Evolutionary conservation across 495 filamentous ascomycete species (phyloP).

Genomic region (Aspergillus cristatus): DNA sequence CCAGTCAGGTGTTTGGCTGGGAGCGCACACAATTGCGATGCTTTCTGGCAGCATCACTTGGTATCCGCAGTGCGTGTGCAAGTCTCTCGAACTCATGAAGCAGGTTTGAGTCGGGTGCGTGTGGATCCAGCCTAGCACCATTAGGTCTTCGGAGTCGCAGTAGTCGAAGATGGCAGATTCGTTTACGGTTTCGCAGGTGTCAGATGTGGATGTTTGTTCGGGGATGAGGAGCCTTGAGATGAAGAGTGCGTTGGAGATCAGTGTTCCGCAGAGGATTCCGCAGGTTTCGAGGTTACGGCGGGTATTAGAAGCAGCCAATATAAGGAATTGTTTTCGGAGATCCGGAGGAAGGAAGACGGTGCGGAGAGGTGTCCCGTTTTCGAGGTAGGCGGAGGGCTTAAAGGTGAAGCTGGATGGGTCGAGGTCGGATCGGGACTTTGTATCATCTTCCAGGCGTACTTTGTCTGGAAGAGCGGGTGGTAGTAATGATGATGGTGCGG

Average conservation of each 20-base stretch:
- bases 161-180: conserved; percentile 78
- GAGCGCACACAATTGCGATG: conserved; percentile 94
- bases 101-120: conserved; percentile 95
- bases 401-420: conserved; percentile 60
- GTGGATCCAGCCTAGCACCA: conserved; percentile 96
- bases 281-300: conserved; percentile 80
- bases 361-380: conserved; percentile 77
- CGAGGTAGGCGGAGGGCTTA: conserved; percentile 75
- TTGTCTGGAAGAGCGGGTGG: conserved; percentile 20
- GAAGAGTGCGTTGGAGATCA: conserved; percentile 89
- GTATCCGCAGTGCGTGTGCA: conserved; percentile 89
- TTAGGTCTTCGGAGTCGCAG: conserved; percentile 72
- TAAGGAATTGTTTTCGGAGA: conserved; percentile 64
- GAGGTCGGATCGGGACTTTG: conserved; percentile 19
- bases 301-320: conserved; percentile 66
- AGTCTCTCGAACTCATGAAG: conserved; percentile 90
- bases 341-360: conserved; percentile 75
- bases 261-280: conserved; percentile 82
- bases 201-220: conserved; percentile 76
- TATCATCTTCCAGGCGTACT: conserved; percentile 11
- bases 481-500: conserved; percentile 1
- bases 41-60: conserved; percentile 91
- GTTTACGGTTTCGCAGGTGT: conserved; percentile 90
- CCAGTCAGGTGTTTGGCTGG: conserved; percentile 72
- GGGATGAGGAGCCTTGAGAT: conserved; percentile 82